Evolutionary conservation across 441 rosid genomes (phyloP).

Genomic region (Codiaeum variegatum): DNA sequence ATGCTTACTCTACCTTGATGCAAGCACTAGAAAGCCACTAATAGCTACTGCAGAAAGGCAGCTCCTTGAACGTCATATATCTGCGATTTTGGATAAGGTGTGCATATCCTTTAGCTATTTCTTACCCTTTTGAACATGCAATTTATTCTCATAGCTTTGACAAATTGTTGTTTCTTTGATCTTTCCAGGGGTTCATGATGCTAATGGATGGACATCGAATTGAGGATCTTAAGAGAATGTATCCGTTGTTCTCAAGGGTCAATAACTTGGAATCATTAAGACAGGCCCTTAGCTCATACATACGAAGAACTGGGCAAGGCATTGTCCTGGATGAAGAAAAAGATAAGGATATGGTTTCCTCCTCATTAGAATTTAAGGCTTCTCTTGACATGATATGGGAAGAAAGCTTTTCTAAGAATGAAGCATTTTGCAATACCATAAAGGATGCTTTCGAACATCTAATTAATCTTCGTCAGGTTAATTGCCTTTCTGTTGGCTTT

Average conservation of each 20-base stretch:
- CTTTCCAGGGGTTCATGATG: slow-evolving; percentile 72
- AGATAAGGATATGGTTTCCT: slow-evolving; percentile 93
- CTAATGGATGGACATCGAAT: slow-evolving; percentile 93
- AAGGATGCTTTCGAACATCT: slow-evolving; percentile 95
- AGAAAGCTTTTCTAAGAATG: slow-evolving; percentile 89
- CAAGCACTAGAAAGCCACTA: slow-evolving; percentile 78
- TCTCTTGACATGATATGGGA: slow-evolving; percentile 89
- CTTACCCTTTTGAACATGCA: slow-evolving; percentile 9
- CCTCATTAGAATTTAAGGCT: slow-evolving; percentile 81
- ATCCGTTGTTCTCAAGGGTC: slow-evolving; percentile 70
- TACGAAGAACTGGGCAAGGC: slow-evolving; percentile 80
- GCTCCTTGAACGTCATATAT: slow-evolving; percentile 84
- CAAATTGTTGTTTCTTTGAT: slow-evolving; percentile 22
- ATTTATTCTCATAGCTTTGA: slow-evolving; percentile 10
- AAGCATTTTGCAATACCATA: slow-evolving; percentile 80
- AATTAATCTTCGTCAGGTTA: slow-evolving; percentile 95
- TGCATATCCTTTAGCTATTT: slow-evolving; percentile 17
- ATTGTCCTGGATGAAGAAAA: slow-evolving; percentile 96
- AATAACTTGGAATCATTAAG: slow-evolving; percentile 81
- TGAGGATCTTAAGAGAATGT: slow-evolving; percentile 84
- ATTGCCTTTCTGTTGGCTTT: slow-evolving; percentile 17
- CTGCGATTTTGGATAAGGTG: slow-evolving; percentile 92
- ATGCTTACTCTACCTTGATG: slow-evolving; percentile 86
- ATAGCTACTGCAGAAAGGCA: slow-evolving; percentile 82
- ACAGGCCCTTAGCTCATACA: slow-evolving; percentile 75